Evolutionary conservation across 495 filamentous ascomycete genomes (phyloP).

Genomic region (Pseudevernia furfuracea): DNA sequence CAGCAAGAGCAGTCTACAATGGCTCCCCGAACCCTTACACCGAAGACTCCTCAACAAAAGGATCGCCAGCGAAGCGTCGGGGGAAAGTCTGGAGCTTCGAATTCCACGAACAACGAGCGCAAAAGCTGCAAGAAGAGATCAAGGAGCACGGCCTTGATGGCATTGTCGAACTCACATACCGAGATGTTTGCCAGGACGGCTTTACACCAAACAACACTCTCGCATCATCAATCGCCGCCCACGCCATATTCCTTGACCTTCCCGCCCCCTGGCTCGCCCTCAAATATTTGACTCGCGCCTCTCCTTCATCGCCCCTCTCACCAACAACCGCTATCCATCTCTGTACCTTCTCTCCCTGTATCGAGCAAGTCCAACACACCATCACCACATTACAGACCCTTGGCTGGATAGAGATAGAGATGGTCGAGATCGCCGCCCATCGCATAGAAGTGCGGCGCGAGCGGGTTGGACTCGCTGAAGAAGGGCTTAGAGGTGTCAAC

Average conservation of each 20-base stretch:
- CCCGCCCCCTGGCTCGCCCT: slow-evolving; percentile 90
- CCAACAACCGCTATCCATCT: slow-evolving; percentile 58
- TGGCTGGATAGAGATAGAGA: slow-evolving; percentile 85
- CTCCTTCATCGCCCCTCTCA: slow-evolving; percentile 55
- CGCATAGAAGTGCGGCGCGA: slow-evolving; percentile 77
- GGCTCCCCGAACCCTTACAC: slow-evolving; percentile 50
- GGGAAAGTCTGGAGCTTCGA: slow-evolving; percentile 92
- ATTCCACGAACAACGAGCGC: slow-evolving; percentile 72
- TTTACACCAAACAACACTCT: slow-evolving; percentile 49
- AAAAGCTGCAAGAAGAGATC: slow-evolving; percentile 67
- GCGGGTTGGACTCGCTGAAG: slow-evolving; percentile 56
- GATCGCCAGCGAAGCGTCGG: no score
- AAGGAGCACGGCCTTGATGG: slow-evolving; percentile 60
- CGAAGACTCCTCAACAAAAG: neutral
- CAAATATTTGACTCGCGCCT: slow-evolving; percentile 65
- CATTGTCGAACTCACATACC: slow-evolving; percentile 74
- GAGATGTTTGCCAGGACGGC: slow-evolving; percentile 84
- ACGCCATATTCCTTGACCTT: slow-evolving; percentile 83
- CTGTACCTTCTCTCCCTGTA: slow-evolving; percentile 93
- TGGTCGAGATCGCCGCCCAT: slow-evolving; percentile 75
- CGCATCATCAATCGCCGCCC: slow-evolving; percentile 54
- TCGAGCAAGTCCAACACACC: slow-evolving; percentile 86
- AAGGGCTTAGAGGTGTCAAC: slow-evolving; percentile 52
- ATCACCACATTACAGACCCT: slow-evolving; percentile 66
- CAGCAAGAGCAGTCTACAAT: slow-evolving; percentile 79